Conservation (phyloP, 2,329 filamentous ascomycete species). For the Tolypocladium guangdongense region DNA sequence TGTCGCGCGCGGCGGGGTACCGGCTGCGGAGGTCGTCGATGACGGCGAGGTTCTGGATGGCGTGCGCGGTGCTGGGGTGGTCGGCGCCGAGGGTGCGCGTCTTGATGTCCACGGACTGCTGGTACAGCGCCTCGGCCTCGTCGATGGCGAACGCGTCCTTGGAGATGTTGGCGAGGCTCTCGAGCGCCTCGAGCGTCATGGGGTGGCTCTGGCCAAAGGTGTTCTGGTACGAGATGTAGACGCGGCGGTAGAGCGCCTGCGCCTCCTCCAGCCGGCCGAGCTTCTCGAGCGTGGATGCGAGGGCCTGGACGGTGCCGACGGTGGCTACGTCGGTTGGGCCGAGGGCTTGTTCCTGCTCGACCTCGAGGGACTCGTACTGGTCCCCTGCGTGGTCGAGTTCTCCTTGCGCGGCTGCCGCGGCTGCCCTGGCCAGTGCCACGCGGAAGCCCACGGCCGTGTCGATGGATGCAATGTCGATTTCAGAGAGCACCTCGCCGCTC, state of each 20-base stretch:
- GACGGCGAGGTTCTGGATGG: slow-evolving; percentile 14
- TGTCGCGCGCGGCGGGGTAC: slow-evolving; percentile 10
- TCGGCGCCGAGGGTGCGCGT: slow-evolving; percentile 10
- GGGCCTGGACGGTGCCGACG: slow-evolving; percentile 13
- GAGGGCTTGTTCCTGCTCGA: slow-evolving; percentile 11
- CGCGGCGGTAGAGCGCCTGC: slow-evolving; percentile 12
- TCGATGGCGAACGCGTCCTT: slow-evolving; percentile 13
- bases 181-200: slow-evolving; percentile 16
- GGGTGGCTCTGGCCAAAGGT: slow-evolving; percentile 14
- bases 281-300: slow-evolving; percentile 11
- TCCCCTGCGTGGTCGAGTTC: slow-evolving; percentile 9
- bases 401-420: slow-evolving; percentile 10
- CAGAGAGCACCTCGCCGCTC: slow-evolving; percentile 10
- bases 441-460: slow-evolving; percentile 12
- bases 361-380: slow-evolving; percentile 11
- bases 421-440: slow-evolving; percentile 12
- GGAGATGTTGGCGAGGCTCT: slow-evolving; percentile 14
- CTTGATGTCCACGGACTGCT: slow-evolving; percentile 14
- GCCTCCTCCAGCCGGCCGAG: slow-evolving; percentile 14
- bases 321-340: slow-evolving; percentile 12
- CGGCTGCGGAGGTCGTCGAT: slow-evolving; percentile 13
- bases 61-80: slow-evolving; percentile 12
- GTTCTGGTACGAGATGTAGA: slow-evolving; percentile 15
- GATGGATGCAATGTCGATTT: slow-evolving; percentile 11
- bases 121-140: slow-evolving; percentile 15